Percentiles rank a stretch among this genome's conserved stretches.
These are phyloP conservation scores for Haematococcus lacustris DNA, from an alignment of 139 green algal species.

Conservation along the genomic window DNA sequence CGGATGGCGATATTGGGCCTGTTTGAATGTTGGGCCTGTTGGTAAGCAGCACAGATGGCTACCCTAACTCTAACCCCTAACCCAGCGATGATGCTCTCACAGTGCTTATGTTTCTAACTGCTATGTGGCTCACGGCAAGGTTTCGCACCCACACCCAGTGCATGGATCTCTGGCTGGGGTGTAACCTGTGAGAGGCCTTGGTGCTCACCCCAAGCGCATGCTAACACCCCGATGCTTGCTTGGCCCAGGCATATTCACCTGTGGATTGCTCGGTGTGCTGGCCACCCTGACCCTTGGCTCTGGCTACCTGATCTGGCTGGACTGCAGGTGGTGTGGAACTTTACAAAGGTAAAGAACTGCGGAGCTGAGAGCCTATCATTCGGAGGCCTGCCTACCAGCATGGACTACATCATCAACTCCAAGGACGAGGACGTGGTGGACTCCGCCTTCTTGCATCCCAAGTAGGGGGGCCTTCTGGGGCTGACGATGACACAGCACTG, in stretches of 20 bases:
- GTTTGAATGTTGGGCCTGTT: no score
- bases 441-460: constrained; percentile 68
- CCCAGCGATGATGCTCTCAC: no score
- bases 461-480: constrained; percentile 29
- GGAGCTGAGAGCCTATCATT: constrained; percentile 40
- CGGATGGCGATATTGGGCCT: no score
- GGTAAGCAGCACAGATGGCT: no score
- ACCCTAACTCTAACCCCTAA: no score
- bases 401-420: constrained; percentile 70
- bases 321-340: constrained; percentile 75
- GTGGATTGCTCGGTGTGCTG: not conserved
- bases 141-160: no score
- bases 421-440: constrained; percentile 81
- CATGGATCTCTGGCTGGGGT: no score
- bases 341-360: constrained; percentile 51
- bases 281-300: not conserved
- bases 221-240: not conserved
- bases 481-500: no score
- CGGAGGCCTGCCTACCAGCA: constrained; percentile 72
- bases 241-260: not conserved
- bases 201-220: no score
- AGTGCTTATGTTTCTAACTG: no score
- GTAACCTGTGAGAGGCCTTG: no score
- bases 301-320: not conserved
- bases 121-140: no score